Evolutionary conservation across 108 stramenopile species (phyloP).

Genomic region (Mediolabrus comicus): DNA sequence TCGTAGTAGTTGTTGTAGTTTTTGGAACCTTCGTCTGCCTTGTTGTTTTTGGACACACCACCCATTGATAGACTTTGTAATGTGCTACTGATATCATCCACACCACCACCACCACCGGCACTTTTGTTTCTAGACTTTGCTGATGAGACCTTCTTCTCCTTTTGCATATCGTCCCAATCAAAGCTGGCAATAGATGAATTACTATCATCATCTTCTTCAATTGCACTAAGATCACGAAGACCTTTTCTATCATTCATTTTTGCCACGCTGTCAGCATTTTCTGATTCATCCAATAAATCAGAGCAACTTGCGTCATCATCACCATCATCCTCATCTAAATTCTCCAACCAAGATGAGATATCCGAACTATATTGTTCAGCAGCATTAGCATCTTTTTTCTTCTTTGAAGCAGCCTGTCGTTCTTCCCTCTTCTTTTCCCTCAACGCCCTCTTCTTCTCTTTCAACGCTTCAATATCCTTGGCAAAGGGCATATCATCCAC

Average conservation of each 20-base stretch:
- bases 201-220: slow-evolving; percentile 1
- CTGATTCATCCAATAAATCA: slow-evolving; percentile 9
- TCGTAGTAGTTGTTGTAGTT: background rate
- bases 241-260: background rate
- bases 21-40: too few relatives aligned
- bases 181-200: background rate
- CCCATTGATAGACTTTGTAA: background rate
- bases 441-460: slow-evolving; percentile 31
- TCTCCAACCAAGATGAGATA: slow-evolving; percentile 1
- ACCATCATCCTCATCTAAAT: background rate
- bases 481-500: slow-evolving; percentile 54
- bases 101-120: background rate
- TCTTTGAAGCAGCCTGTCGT: background rate
- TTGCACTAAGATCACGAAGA: background rate
- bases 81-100: background rate
- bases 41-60: background rate
- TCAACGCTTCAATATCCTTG: slow-evolving; percentile 12
- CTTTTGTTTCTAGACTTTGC: background rate
- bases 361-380: slow-evolving; percentile 5
- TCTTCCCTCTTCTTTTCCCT: slow-evolving; percentile 1
- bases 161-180: background rate
- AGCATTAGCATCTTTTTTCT: background rate
- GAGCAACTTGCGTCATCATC: background rate
- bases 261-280: background rate
- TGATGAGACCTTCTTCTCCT: background rate